Conservation (phyloP, 306 rosid genomes). For the Arachis hypogaea region DNA sequence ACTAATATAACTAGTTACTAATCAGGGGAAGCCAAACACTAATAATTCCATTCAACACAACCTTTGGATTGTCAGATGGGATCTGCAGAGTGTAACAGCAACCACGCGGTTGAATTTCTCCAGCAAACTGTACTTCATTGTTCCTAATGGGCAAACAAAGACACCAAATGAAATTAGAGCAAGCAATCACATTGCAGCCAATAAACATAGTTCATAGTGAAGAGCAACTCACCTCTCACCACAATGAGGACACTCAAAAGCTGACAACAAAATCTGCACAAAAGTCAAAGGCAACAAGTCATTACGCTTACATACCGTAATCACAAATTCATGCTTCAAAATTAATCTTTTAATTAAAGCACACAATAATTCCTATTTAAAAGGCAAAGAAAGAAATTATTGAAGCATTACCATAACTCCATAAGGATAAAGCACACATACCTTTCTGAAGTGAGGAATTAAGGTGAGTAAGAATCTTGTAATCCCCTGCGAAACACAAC, state of each 20-base stretch:
- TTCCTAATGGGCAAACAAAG: constrained; percentile 54
- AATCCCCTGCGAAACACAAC: constrained; percentile 58
- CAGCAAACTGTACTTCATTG: constrained; percentile 98
- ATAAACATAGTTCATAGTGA: constrained; percentile 7
- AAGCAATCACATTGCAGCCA: not conserved
- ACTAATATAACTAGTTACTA: not conserved
- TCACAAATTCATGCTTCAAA: not conserved
- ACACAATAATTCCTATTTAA: not conserved
- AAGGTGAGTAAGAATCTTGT: constrained; percentile 74
- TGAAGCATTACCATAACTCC: constrained; percentile 5
- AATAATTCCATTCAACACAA: constrained; percentile 36
- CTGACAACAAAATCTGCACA: constrained; percentile 81
- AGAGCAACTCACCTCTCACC: constrained; percentile 73
- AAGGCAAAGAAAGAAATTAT: not conserved
- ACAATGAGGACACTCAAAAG: constrained; percentile 92
- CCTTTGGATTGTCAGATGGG: constrained; percentile 71
- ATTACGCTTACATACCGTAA: not conserved
- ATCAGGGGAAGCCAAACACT: constrained; percentile 10
- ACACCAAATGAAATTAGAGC: constrained; percentile 6
- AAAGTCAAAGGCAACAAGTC: not conserved
- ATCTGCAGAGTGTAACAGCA: constrained; percentile 72
- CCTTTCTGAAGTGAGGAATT: constrained; percentile 93
- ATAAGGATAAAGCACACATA: constrained; percentile 26
- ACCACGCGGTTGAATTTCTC: constrained; percentile 89
- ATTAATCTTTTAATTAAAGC: no score